Evolutionary conservation across 1,139 yeast genomes (phyloP).

Genomic region (Pichiaceae sp.): DNA sequence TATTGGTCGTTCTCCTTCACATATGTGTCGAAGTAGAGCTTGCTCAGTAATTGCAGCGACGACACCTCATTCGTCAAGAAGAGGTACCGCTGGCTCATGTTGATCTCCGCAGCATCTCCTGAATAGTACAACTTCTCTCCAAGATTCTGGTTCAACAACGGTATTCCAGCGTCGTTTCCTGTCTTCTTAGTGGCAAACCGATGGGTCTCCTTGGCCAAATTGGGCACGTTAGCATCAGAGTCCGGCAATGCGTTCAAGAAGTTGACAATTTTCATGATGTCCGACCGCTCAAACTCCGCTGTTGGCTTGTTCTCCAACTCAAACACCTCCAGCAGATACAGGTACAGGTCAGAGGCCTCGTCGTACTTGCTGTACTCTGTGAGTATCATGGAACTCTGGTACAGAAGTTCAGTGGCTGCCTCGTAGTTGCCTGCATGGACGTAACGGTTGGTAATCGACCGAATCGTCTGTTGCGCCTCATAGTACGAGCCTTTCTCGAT

Average conservation of each 20-base stretch:
- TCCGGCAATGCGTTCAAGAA: constrained; percentile 45
- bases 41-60: constrained; percentile 17
- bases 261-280: constrained; percentile 25
- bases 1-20: constrained; percentile 9
- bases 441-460: constrained; percentile 82
- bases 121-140: constrained; percentile 52
- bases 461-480: constrained; percentile 90
- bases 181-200: constrained; percentile 55
- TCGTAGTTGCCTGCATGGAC: constrained; percentile 57
- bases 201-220: constrained; percentile 54
- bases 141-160: constrained; percentile 63
- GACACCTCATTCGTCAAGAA: constrained; percentile 16
- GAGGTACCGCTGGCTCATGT: constrained; percentile 19
- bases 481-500: constrained; percentile 72
- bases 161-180: constrained; percentile 57
- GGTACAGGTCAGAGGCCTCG: constrained; percentile 71
- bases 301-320: constrained; percentile 37
- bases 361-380: constrained; percentile 66
- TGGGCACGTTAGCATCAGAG: constrained; percentile 58
- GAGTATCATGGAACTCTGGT: constrained; percentile 61
- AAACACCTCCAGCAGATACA: constrained; percentile 64
- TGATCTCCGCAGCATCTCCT: constrained; percentile 16
- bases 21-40: constrained; percentile 18
- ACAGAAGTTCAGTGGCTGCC: constrained; percentile 67
- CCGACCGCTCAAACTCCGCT: constrained; percentile 25